Evolutionary conservation across 73 alveolate species (phyloP).

Genomic region (Durusdinium trenchii): DNA sequence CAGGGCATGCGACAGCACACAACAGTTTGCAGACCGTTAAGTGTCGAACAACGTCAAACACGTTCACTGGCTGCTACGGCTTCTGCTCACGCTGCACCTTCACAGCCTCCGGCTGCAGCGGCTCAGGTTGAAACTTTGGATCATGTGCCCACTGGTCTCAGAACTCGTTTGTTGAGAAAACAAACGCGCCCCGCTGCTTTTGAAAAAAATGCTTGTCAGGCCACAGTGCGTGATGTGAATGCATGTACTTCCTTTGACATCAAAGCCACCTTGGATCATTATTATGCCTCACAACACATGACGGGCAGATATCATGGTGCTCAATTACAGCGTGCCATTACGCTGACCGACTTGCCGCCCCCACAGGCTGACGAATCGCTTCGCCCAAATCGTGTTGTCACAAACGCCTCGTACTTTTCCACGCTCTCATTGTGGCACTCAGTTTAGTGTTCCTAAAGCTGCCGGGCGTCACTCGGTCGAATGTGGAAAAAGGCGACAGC

Average conservation of each 20-base stretch:
- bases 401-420: neutral
- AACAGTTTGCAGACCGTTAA: neutral
- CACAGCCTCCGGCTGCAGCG: neutral
- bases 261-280: neutral
- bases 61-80: neutral
- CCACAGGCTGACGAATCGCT: neutral
- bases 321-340: neutral
- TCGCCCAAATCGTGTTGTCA: neutral
- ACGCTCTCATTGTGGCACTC: slow-evolving; percentile 1
- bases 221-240: neutral
- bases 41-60: neutral
- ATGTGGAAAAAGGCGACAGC: neutral
- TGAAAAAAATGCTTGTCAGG: no score
- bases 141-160: no score
- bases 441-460: neutral
- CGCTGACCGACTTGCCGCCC: neutral
- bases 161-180: no score
- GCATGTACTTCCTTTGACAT: no score
- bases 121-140: no score
- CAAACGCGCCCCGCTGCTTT: neutral
- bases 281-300: neutral
- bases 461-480: neutral
- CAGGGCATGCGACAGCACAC: neutral
- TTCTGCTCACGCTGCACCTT: neutral
- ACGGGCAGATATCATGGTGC: neutral